Percentiles rank a stretch among this genome's conserved stretches.
These are phyloP conservation scores for Ophiocordyceps unilateralis DNA, from an alignment of 2,329 filamentous ascomycete genomes.

Conservation along the genomic window DNA sequence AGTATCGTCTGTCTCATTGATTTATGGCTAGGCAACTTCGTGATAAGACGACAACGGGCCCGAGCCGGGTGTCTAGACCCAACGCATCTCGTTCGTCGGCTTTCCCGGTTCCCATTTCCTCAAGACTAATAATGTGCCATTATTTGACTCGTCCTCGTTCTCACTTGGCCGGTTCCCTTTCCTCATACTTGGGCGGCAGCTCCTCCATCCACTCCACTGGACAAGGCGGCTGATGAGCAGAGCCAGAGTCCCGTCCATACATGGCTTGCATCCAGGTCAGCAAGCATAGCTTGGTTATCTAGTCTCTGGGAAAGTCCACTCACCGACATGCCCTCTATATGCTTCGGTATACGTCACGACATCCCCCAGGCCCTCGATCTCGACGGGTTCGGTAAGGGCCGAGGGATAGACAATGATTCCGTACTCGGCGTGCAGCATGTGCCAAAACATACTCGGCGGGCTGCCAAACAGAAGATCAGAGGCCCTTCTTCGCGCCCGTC, in stretches of 20 bases:
- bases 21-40: no score
- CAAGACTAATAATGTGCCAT: no score
- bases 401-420: slow-evolving; percentile 24
- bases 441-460: slow-evolving; percentile 20
- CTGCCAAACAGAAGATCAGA: slow-evolving; percentile 6
- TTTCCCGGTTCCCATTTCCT: no score
- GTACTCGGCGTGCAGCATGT: slow-evolving; percentile 18
- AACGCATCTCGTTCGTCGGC: no score
- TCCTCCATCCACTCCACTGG: slow-evolving; percentile 20
- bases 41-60: no score
- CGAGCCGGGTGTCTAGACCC: no score
- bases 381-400: slow-evolving; percentile 18
- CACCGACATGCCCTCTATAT: slow-evolving; percentile 19
- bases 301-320: slow-evolving; percentile 1
- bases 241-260: slow-evolving; percentile 13
- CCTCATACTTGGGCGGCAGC: slow-evolving; percentile 17
- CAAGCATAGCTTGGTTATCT: not conserved
- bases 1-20: not conserved
- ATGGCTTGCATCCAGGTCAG: slow-evolving; percentile 12
- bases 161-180: not conserved
- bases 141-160: not conserved
- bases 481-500: not conserved
- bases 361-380: slow-evolving; percentile 13
- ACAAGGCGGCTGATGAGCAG: slow-evolving; percentile 14
- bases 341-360: slow-evolving; percentile 20